Evolutionary conservation across 2,329 filamentous ascomycete species (phyloP), one percentile per base, ranked within the genome.

Genomic region (Pseudogymnoascus sp.): DNA sequence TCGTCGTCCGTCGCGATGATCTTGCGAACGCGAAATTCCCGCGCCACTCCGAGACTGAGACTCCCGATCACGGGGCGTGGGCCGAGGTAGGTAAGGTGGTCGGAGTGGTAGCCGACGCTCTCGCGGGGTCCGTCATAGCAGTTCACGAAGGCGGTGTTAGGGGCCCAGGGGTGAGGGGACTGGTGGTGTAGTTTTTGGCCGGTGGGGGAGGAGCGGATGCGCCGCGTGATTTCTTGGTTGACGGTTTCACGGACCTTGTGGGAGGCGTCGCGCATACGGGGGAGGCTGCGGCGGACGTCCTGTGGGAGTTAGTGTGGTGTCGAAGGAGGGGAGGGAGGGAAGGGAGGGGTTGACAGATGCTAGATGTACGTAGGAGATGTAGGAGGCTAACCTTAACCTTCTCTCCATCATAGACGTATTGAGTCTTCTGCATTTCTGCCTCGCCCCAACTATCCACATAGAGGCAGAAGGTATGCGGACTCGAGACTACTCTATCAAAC

Each of bases 81-180:
- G 0, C 95, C 95, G 0, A 98, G 83, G 72, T 98, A 98, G 0
- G 93, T 97, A 14, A 97, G 81, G 70, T 96, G 90, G 73, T 99
- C 95, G 37, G 90, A 87, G 76, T 99, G 95, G 77, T 91, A 98
- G 34, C 95, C 95, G 0, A 98, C 93, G 66, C 82, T 91, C 77
- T 98, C 86, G 10, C 86, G 81, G 0, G 86, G 88, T 0, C 93
- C 93, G 70, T 88, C 81, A 75, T 99, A 99, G 78, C 92, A 96
- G 75, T 99, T 99, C 14, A 96, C 93, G 72, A 97, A 93, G 0
- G 93, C 92, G 0, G 92, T 91, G 72, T 98, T 98, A 8, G 93
- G 90, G 7, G 79, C 79, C 93, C 93, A 98, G 0, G 81, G 77
- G 0, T 83, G 75, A 0, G 90, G 83, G 0, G 88, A 89, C 72